phyloP scores from a whole-genome alignment of 1,139 yeast genomes.

The Suhomyces guaymorum region DNA sequence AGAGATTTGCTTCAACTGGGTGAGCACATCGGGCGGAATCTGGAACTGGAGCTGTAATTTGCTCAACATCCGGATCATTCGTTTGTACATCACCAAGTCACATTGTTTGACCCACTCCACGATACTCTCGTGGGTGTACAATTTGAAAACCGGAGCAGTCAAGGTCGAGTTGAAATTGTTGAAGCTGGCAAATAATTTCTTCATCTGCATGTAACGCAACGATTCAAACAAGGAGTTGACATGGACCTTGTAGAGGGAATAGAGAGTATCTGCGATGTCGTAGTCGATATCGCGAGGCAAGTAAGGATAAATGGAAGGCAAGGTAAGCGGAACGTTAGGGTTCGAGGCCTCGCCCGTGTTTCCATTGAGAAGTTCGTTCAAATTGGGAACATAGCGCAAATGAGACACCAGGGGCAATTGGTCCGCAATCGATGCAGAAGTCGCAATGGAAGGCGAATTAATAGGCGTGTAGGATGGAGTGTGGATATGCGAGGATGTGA shows the following conservation, averaged over 20 bases:
- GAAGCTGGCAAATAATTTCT: slow-evolving; percentile 56
- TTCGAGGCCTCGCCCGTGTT: slow-evolving; percentile 16
- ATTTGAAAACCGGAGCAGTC: slow-evolving; percentile 64
- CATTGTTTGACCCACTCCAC: slow-evolving; percentile 65
- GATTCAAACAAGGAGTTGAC: slow-evolving; percentile 64
- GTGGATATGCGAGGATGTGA: slow-evolving; percentile 15
- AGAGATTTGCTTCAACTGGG: slow-evolving; percentile 49
- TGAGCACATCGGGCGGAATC: slow-evolving; percentile 58
- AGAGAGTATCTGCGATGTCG: slow-evolving; percentile 63
- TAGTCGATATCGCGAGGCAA: slow-evolving; percentile 51
- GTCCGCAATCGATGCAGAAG: slow-evolving; percentile 16
- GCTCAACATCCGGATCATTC: slow-evolving; percentile 64
- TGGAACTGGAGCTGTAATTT: slow-evolving; percentile 60
- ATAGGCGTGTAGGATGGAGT: slow-evolving; percentile 21
- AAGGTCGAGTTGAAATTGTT: slow-evolving; percentile 58
- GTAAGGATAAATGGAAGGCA: slow-evolving; percentile 57
- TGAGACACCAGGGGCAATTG: slow-evolving; percentile 23
- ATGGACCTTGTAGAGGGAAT: slow-evolving; percentile 61
- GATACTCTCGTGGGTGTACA: slow-evolving; percentile 53
- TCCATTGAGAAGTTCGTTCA: slow-evolving; percentile 33
- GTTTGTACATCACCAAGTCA: slow-evolving; percentile 63
- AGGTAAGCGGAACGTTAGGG: slow-evolving; percentile 34
- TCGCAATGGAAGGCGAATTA: slow-evolving; percentile 20
- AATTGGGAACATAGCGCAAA: slow-evolving; percentile 39
- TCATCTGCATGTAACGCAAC: slow-evolving; percentile 67